Percentiles rank a stretch among this genome's conserved stretches.
phyloP scores from a whole-genome alignment of 768 basidiomycete genomes.

The Leucocoprinus sp. region DNA sequence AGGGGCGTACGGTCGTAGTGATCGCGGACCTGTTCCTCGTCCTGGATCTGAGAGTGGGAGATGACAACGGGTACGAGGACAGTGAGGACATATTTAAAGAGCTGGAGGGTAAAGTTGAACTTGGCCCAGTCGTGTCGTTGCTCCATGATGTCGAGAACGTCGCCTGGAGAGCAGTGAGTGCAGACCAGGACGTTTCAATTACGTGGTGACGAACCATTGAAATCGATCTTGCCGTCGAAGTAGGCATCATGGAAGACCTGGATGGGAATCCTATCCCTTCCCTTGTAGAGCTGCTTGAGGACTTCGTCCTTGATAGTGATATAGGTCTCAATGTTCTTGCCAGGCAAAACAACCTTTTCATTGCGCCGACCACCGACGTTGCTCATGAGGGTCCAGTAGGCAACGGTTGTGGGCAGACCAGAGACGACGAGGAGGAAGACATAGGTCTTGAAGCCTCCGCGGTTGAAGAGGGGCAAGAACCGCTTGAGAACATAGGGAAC shows the following conservation, averaged over 20 bases:
- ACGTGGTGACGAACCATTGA: conserved; percentile 69
- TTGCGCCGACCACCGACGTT: conserved; percentile 74
- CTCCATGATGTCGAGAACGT: conserved; percentile 90
- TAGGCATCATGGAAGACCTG: conserved; percentile 96
- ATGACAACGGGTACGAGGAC: conserved; percentile 90
- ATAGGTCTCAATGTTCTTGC: conserved; percentile 82
- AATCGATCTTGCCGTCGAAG: conserved; percentile 93
- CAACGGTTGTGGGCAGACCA: conserved; percentile 69
- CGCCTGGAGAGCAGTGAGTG: conserved; percentile 42
- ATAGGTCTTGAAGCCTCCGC: conserved; percentile 82
- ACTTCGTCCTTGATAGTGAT: conserved; percentile 83
- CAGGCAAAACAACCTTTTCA: conserved; percentile 78
- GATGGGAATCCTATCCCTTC: conserved; percentile 92
- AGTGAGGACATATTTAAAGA: conserved; percentile 90
- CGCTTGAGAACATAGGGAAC: conserved; percentile 83
- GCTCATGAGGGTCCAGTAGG: conserved; percentile 87
- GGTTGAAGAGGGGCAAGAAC: conserved; percentile 71
- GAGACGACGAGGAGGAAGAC: conserved; percentile 68
- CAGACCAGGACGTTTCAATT: conserved; percentile 8
- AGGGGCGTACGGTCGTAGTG: conserved; percentile 79
- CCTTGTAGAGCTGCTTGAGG: conserved; percentile 71
- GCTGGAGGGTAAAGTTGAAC: conserved; percentile 82
- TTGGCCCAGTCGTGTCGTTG: conserved; percentile 94
- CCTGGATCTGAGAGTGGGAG: conserved; percentile 83
- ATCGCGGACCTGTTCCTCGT: conserved; percentile 91